Base-by-base conservation (phyloP, 2,329 filamentous ascomycete species). In the Pseudogymnoascus sp. region DNA sequence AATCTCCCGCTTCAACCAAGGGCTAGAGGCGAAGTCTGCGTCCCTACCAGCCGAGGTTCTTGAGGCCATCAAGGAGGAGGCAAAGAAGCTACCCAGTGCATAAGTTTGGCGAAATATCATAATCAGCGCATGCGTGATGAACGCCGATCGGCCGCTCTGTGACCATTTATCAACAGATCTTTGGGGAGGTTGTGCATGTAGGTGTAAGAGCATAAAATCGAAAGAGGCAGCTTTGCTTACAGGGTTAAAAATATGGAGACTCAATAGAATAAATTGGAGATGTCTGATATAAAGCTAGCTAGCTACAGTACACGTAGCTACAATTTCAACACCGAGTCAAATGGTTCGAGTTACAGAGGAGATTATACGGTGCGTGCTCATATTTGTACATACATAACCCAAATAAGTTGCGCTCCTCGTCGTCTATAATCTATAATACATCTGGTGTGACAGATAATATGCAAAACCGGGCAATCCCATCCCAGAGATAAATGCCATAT, bases 1-100 rank as follows among this genome's bases (percentile, higher is more conserved):
- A 73, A 80, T 83, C 31, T 78, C 88, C 47, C 83, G 85, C 64
- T 88, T 97, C 77, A 86, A 85, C 66, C 81, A 86, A 68, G 79
- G 83, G 35, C 75, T 89, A 60, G 81, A 82, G 67, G 76, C 78
- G 16, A 61, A 61, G 59, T 38, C 59, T 40, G 21, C 59, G 7
- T 26, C 59, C n/a, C 33, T 61, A 3, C 21, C 59, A 16, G 59
- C 26, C 13, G 40, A 61, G 33, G 35, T 40, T 16, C 59, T 61
- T 10, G 35, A 61, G 33, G 26, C 59, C 13, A 61, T 61, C 21
- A 61, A 61, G 19, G 59, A 61, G 59, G 35, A 61, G 38, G 38
- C 38, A 42, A 61, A 61, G 59, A 42, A 61, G 59, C 19, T 61
- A 40, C 38, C 33, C 14, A 40, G 19, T 40, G 59, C 59, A 33